Evolutionary conservation across 257 asterid genomes (phyloP).

Genomic region (Rehmannia glutinosa): DNA sequence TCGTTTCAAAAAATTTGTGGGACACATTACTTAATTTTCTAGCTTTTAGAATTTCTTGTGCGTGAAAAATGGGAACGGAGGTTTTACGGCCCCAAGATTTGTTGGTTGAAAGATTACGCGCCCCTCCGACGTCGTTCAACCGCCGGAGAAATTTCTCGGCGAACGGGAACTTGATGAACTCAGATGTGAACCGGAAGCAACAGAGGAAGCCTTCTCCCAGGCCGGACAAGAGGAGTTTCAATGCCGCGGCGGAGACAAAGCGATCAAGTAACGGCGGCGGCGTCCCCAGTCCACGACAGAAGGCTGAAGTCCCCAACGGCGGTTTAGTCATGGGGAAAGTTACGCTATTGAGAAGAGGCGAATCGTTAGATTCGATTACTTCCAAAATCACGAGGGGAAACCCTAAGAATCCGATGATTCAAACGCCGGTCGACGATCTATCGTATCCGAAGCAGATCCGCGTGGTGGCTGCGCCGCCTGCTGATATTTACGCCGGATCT

Average conservation of each 20-base stretch:
- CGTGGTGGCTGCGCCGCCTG: neutral
- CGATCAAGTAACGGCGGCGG: slow-evolving; percentile 11
- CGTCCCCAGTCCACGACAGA: neutral
- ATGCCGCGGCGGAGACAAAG: slow-evolving; percentile 15
- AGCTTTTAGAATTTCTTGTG: no score
- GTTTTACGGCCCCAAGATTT: slow-evolving; percentile 32
- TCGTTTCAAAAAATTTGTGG: no score
- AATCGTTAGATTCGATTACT: slow-evolving; percentile 48
- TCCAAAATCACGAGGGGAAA: slow-evolving; percentile 15
- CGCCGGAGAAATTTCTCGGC: slow-evolving; percentile 17
- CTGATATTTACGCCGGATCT: slow-evolving; percentile 34
- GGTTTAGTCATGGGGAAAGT: slow-evolving; percentile 21
- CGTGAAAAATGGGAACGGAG: slow-evolving; percentile 28
- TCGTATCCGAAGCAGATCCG: slow-evolving; percentile 27
- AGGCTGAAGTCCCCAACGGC: neutral
- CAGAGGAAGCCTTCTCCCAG: slow-evolving; percentile 14
- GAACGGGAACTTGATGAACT: neutral
- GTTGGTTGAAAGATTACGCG: slow-evolving; percentile 15
- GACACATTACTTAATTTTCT: no score
- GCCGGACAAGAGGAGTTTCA: slow-evolving; percentile 17
- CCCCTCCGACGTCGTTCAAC: slow-evolving; percentile 14
- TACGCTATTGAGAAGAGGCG: slow-evolving; percentile 35
- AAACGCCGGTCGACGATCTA: slow-evolving; percentile 11
- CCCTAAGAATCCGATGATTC: neutral
- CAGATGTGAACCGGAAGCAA: slow-evolving; percentile 6